Base-by-base conservation (phyloP, 75 land plant genomes). In the Larix kaempferi region DNA sequence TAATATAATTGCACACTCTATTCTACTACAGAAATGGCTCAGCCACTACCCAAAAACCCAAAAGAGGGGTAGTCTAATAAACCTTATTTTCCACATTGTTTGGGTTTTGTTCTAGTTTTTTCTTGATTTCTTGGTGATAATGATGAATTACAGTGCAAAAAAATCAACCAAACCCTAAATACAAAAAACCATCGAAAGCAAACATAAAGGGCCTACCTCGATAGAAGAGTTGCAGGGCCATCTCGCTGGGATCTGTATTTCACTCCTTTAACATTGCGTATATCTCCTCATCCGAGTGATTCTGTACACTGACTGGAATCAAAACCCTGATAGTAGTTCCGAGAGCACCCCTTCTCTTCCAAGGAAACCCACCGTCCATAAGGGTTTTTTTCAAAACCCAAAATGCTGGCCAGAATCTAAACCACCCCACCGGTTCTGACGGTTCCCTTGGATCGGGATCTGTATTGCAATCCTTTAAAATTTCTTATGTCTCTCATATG, bases 231-330 rank as follows among this genome's bases (percentile, higher is more conserved):
- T 76, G 85, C 66, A 91, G 93, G 17, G 79, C 83, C 56, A 93
- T 86, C 29, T 93, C 95, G 63, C 91, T 87, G 79, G 92, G 93
- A 87, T 93, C 95, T 88, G 85, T 93, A 56, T 79, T 75, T 77
- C 91, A 93, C 66, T 93, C 95, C 72, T 84, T 88, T 52, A 93
- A 89, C 91, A 91, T 89, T 78, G 95, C 93, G 74, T 91, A 91
- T 56, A 93, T 84, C 85, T 93, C 95, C n/a, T 91, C 95, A 23
- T 93, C 95, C 59, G 66, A 83, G 80, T 88, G 87, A 58, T 86
- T 82, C 2, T 79, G 73, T 33, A 86, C 88, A 61, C 67, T 83
- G 59, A 59, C 74, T 2, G 88, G 87, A 75, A 86, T 89, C 71
- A 81, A 55, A 59, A 79, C 83, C 49, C 57, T 72, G 49, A 44